Base-by-base conservation (phyloP, 805 yeast species). In the Cyberlindnera euphorbiiphila region DNA sequence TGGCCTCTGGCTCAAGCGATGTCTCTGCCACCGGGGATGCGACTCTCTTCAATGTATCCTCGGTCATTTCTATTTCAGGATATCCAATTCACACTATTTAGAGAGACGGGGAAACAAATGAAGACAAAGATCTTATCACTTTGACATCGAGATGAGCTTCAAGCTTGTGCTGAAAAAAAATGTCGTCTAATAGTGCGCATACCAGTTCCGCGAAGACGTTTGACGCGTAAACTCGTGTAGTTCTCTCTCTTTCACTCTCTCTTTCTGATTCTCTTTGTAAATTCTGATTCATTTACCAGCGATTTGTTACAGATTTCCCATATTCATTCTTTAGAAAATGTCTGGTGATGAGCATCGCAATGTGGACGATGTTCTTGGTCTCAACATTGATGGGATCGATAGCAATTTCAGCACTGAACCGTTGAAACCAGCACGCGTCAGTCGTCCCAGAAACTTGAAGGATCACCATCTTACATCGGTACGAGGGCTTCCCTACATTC, bases 401-500 rank as follows among this genome's bases (percentile, higher is more conserved):
- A 23, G 22, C 11, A 28, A 29, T 6, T 6, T 25, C 18, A 7
- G 24, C 7, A 15, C 21, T 4, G 41, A 34, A 16, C 36, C 41
- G 11, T 19, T 29, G 29, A 27, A 21, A 9, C 34, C 43, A 18
- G 34, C 32, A n/a, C 39, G 42, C 14, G 32, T 33, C 13, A 23
- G 28, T n/a, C 41, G 42, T 19, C 44, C 49, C 13, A 21, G 49
- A 29, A 73, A 69, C 37, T 56, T 84, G 22, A 76, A 76, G 12
- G 73, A 72, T 8, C 72, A 68, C 13, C 66, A 72, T 25, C 59
- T 83, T 36, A 51, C 76, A 6, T 64, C 75, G 3, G 36, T 37
- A 0, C 60, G 69, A n/a, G 93, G 91, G 1, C 54, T 84, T 28
- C 78, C 81, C 1, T 62, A 63, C 33, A 41, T 83, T n/a, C 55